phyloP scores from a whole-genome alignment of 2,329 filamentous ascomycete genomes.

The Mycosphaerella arachidis region DNA sequence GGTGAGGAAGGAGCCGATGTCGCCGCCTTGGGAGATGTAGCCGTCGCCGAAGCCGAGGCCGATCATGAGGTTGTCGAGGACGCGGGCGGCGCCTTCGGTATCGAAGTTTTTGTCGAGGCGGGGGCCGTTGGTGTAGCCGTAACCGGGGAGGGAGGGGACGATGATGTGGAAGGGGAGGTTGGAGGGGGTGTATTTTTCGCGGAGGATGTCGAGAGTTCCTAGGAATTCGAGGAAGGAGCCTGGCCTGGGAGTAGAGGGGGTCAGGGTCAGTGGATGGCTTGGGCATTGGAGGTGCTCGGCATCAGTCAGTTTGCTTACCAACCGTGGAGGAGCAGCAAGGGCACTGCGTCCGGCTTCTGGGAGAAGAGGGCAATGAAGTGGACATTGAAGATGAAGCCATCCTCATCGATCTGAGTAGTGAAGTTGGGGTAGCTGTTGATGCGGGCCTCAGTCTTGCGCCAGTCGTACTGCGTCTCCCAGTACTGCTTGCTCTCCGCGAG shows the following conservation, averaged over 20 bases:
- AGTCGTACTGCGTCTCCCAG: slow-evolving; percentile 47
- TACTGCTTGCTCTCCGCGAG: slow-evolving; percentile 35
- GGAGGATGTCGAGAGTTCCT: slow-evolving; percentile 45
- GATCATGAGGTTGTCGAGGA: slow-evolving; percentile 51
- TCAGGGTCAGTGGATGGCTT: no score
- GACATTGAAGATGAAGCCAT: slow-evolving; percentile 37
- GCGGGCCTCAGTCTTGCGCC: slow-evolving; percentile 40
- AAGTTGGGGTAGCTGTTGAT: slow-evolving; percentile 52
- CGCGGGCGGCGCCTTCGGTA: slow-evolving; percentile 37
- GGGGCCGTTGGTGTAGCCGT: slow-evolving; percentile 47
- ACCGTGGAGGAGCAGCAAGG: slow-evolving; percentile 46
- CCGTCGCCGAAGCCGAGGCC: slow-evolving; percentile 49
- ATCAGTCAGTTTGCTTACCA: slow-evolving; percentile 29
- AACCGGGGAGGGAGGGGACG: slow-evolving; percentile 54
- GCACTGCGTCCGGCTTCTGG: slow-evolving; percentile 43
- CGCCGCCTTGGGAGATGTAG: slow-evolving; percentile 56
- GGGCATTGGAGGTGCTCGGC: no score
- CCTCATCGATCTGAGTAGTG: slow-evolving; percentile 37
- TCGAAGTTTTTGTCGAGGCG: slow-evolving; percentile 45
- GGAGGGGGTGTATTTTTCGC: slow-evolving; percentile 46
- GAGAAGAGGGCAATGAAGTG: slow-evolving; percentile 54
- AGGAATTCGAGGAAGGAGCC: slow-evolving; percentile 53
- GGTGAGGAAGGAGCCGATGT: slow-evolving; percentile 48
- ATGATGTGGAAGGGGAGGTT: slow-evolving; percentile 55
- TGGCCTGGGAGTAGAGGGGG: slow-evolving; percentile 32